Base-by-base conservation (phyloP, 768 basidiomycete species). In the Leccinum broughii region DNA sequence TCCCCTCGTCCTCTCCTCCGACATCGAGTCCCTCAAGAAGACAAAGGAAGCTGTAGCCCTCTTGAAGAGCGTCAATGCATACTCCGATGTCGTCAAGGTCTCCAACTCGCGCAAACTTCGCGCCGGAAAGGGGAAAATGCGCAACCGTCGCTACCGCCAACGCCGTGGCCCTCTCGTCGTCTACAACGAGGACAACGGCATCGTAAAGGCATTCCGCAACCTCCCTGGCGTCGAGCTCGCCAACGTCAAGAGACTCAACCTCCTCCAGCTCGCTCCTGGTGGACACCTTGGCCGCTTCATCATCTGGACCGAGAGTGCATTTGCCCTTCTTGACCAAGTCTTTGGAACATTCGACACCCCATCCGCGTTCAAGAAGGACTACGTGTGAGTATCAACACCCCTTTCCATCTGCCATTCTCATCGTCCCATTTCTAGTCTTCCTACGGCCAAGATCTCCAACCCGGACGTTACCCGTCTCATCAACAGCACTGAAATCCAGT, bases 231-330 rank as follows among this genome's bases (percentile, higher is more conserved):
- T 98, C 68, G 97, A 98, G 81, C 81, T 96, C 56, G 93, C 92
- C 79, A 95, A 92, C 75, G 97, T 99, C 68, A 85, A 88, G 76
- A 80, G 92, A 55, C 82, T 99, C 70, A 99, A 99, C 82, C 86
- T 99, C 70, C 93, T 99, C 75, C 95, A 98, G 80, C 93, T 99
- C 75, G 97, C 97, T 15, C 97, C 97, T 53, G 97, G 97, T 87
- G 97, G 97, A 66, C 97, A 99, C 75, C 88, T 99, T 62, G 97
- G 97, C 62, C 93, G 97, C 64, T 99, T 99, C 81, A 83, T 98
- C 76, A 96, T 99, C 83, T 99, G 97, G 97, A 98, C 97, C 62
- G 91, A 96, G 80, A 83, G 83, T 70, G 97, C 97, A 28, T 97
- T 98, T 76, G 83, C 79, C 56, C 86, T 92, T 65, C 91, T 99